A percentile compares a stretch with the other conserved stretches of the same genome.
Conservation (phyloP, 495 filamentous ascomycete species). For the Friedmanniomyces endolithicus region DNA sequence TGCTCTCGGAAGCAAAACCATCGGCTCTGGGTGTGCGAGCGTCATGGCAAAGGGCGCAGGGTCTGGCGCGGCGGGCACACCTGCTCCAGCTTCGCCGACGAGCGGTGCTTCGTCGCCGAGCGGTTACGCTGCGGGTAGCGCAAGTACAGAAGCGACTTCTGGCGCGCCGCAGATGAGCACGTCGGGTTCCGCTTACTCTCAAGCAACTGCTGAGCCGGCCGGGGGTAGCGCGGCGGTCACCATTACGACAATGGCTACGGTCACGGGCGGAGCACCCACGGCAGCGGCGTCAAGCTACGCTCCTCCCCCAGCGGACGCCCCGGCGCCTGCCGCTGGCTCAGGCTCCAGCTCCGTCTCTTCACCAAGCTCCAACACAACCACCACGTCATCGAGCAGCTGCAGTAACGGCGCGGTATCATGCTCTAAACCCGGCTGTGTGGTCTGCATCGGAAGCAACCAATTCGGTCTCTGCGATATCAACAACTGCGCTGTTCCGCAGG, state of each 20-base stretch:
- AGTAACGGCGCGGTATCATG: slow-evolving; percentile 17
- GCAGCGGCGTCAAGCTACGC: background rate
- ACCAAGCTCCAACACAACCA: background rate
- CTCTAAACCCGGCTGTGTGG: slow-evolving; percentile 24
- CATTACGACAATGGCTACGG: slow-evolving; percentile 5
- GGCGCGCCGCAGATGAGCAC: background rate
- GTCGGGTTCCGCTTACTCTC: background rate
- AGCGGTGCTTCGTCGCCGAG: background rate
- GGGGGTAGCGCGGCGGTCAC: background rate
- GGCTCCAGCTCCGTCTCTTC: slow-evolving; percentile 3
- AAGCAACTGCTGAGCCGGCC: background rate
- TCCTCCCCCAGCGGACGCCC: background rate
- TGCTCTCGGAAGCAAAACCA: slow-evolving; percentile 2
- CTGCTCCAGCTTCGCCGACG: background rate
- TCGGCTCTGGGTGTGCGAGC: slow-evolving; percentile 14
- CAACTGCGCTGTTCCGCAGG: slow-evolving; percentile 23
- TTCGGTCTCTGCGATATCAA: slow-evolving; percentile 28
- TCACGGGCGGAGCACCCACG: background rate
- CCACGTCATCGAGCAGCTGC: slow-evolving; percentile 12
- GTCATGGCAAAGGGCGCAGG: slow-evolving; percentile 23
- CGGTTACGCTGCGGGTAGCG: background rate
- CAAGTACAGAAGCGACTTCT: background rate
- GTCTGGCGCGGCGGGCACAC: slow-evolving; percentile 16
- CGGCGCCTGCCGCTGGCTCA: background rate
- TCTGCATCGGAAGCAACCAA: slow-evolving; percentile 26